Evolutionary conservation across 2,329 filamentous ascomycete genomes (phyloP).

Genomic region (Zasmidium citrigriseum): DNA sequence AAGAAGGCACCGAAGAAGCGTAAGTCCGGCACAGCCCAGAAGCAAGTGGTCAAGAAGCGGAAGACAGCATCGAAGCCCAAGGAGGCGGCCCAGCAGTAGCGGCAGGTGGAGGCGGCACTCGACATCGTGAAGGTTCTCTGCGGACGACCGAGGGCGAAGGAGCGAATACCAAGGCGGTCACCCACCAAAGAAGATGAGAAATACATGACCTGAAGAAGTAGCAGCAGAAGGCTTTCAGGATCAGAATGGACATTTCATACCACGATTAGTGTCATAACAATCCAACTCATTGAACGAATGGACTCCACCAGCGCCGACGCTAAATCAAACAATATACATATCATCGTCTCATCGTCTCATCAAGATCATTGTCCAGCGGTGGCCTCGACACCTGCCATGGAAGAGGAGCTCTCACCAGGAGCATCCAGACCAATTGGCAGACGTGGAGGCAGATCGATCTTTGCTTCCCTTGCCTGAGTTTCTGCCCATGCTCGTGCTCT

Average conservation of each 20-base stretch:
- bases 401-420: slow-evolving; percentile 5
- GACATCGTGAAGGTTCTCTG: no score
- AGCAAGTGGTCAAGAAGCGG: background rate
- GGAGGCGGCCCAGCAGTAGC: no score
- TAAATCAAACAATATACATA: slow-evolving; percentile 19
- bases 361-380: slow-evolving; percentile 26
- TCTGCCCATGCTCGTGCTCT: slow-evolving; percentile 86
- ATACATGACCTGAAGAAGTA: background rate
- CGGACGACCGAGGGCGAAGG: no score
- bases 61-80: background rate
- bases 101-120: no score
- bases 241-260: background rate
- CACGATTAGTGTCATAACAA: slow-evolving; percentile 1
- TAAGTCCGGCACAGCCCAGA: no score
- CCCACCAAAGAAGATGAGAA: no score
- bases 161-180: no score
- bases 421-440: slow-evolving; percentile 47
- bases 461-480: slow-evolving; percentile 53
- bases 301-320: slow-evolving; percentile 26
- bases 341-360: slow-evolving; percentile 14
- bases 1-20: no score
- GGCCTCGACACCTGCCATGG: background rate
- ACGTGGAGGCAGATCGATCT: slow-evolving; percentile 42
- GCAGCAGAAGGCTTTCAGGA: background rate
- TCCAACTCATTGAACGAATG: slow-evolving; percentile 2